Evolutionary conservation across 768 basidiomycete genomes (phyloP).

Genomic region (Amanita exitialis): DNA sequence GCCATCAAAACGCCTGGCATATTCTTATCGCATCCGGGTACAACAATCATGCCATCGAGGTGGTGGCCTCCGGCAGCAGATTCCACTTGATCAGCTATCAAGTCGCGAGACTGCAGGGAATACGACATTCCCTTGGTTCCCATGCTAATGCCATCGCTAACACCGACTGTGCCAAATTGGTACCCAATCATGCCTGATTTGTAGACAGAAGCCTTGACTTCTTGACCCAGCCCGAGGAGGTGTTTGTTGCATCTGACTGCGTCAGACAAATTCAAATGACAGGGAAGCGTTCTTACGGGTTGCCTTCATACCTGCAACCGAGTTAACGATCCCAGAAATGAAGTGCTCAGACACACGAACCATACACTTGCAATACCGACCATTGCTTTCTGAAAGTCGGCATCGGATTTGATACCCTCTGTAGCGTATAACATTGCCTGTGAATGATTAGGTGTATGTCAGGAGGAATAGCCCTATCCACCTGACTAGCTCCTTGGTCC

Average conservation of each 20-base stretch:
- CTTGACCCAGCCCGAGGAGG: constrained; percentile 79
- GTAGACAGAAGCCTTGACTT: constrained; percentile 72
- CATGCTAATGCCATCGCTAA: constrained; percentile 98
- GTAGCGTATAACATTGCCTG: constrained; percentile 99
- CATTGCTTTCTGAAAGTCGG: constrained; percentile 93
- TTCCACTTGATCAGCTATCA: constrained; percentile 97
- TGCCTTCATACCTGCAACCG: constrained; percentile 86
- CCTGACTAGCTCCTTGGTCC: constrained; percentile 93
- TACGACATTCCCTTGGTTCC: constrained; percentile 90
- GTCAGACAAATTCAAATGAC: constrained; percentile 1
- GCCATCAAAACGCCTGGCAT: constrained; percentile 99
- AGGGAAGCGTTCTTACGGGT: constrained; percentile 65
- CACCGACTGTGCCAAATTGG: constrained; percentile 96
- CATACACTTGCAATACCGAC: constrained; percentile 96
- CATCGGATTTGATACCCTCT: constrained; percentile 71
- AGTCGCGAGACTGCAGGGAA: constrained; percentile 94
- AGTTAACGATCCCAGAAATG: constrained; percentile 9
- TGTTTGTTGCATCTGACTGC: constrained; percentile 83
- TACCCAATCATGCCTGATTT: constrained; percentile 78
- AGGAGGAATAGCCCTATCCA: constrained; percentile 12
- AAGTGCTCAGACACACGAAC: constrained; percentile 33
- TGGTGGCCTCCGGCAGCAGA: constrained; percentile 95
- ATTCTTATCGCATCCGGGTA: constrained; percentile 99
- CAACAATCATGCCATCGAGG: constrained; percentile 94
- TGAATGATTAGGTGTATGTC: constrained; percentile 1